phyloP scores from a whole-genome alignment of 345 rosid species.

The Linum trigynum region DNA sequence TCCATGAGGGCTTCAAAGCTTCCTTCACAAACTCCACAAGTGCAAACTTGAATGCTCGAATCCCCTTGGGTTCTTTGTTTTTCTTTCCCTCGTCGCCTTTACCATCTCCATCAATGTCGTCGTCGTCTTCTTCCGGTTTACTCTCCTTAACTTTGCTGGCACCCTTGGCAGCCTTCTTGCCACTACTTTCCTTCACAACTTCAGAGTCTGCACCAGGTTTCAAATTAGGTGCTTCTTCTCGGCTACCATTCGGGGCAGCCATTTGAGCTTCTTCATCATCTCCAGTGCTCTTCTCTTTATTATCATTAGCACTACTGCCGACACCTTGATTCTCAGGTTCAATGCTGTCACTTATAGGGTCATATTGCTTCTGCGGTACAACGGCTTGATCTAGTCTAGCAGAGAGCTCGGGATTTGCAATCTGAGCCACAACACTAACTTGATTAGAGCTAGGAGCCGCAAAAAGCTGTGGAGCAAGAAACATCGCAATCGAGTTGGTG shows the following conservation, averaged over 20 bases:
- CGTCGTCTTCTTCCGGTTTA: background rate
- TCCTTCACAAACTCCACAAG: conserved; percentile 91
- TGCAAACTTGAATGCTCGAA: conserved; percentile 60
- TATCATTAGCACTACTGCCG: too few species aligned
- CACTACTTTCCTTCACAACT: conserved; percentile 23
- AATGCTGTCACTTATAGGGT: conserved; percentile 35
- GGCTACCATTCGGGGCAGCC: conserved; percentile 17
- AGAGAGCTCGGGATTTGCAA: conserved; percentile 24
- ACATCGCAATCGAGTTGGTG: conserved; percentile 47
- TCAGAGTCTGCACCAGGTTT: conserved; percentile 26
- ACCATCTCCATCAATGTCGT: conserved; percentile 31
- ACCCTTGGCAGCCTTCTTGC: conserved; percentile 27
- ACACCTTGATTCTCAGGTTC: conserved; percentile 34
- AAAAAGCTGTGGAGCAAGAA: conserved; percentile 58
- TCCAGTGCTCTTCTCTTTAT: conserved; percentile 16
- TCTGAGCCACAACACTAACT: conserved; percentile 25
- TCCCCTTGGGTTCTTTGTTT: conserved; percentile 54
- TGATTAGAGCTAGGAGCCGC: conserved; percentile 41
- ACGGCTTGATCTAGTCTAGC: conserved; percentile 29
- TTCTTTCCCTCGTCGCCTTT: conserved; percentile 40
- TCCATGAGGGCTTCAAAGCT: conserved; percentile 82
- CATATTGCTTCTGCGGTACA: conserved; percentile 34
- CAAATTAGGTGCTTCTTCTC: background rate
- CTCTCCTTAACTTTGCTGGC: background rate
- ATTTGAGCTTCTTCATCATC: conserved; percentile 28